phyloP scores from a whole-genome alignment of 352 stramenopile genomes.

The Phytophthora foliorum region DNA sequence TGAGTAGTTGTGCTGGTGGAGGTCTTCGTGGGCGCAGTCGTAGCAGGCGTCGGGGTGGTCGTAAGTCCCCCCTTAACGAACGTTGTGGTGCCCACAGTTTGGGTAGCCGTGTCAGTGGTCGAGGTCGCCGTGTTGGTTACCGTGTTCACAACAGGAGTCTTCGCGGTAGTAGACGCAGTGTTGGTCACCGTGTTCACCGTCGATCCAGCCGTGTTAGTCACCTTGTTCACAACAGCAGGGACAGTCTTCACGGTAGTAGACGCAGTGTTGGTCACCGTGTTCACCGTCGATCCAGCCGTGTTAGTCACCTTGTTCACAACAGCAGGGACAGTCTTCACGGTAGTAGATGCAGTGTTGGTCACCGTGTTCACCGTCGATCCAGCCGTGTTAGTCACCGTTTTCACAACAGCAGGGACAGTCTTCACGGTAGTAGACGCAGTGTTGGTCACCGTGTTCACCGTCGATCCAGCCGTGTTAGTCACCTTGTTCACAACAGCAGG shows the following conservation, averaged over 20 bases:
- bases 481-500: constrained; percentile 2
- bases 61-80: constrained; percentile 19
- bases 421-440: constrained; percentile 3
- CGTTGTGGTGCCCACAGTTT: constrained; percentile 18
- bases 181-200: constrained; percentile 18
- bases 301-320: neutral
- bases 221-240: constrained; percentile 11
- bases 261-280: constrained; percentile 5
- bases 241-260: constrained; percentile 1
- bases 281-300: constrained; percentile 1
- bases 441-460: constrained; percentile 12
- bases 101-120: neutral
- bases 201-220: constrained; percentile 9
- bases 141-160: constrained; percentile 14
- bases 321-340: neutral
- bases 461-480: constrained; percentile 12
- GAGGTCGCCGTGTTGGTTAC: constrained; percentile 10
- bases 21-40: constrained; percentile 19
- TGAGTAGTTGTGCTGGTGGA: constrained; percentile 2
- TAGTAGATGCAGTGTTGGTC: neutral
- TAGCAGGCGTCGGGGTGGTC: constrained; percentile 1
- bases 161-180: neutral
- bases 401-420: no score
- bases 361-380: neutral
- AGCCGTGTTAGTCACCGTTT: neutral